A percentile compares a stretch with the other conserved stretches of the same genome.
phyloP scores from a whole-genome alignment of 129 eudicot genomes.

The Flaveria brownii region DNA sequence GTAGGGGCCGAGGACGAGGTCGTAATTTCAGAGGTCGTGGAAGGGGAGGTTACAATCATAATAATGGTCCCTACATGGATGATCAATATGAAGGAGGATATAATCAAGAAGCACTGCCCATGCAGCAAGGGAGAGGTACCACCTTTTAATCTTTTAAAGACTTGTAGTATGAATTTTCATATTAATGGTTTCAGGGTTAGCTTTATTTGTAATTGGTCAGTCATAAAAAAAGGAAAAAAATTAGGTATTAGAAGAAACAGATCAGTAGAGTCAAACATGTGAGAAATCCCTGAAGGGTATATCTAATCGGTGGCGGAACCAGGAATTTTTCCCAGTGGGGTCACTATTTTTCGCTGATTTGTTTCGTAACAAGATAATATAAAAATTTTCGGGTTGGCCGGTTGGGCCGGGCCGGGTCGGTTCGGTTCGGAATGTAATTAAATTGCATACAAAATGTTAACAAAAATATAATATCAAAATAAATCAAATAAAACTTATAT shows the following conservation, averaged over 20 bases:
- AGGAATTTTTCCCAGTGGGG: too few species aligned
- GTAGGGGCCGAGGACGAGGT: conserved; percentile 76
- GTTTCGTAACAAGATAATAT: too few species aligned
- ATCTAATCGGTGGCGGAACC: too few species aligned
- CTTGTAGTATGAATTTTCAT: neutral
- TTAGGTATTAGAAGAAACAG: neutral
- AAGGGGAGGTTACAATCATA: conserved; percentile 53
- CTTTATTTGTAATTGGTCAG: neutral
- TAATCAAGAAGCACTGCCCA: conserved; percentile 57
- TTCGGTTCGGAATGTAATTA: too few species aligned
- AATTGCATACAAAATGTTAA: too few species aligned
- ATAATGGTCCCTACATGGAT: conserved; percentile 56
- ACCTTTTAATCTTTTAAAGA: neutral
- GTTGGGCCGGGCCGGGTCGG: too few species aligned
- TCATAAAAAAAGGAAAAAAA: neutral
- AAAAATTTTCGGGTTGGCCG: too few species aligned
- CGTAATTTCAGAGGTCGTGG: conserved; percentile 79
- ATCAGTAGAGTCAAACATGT: neutral
- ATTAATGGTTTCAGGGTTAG: conserved; percentile 2
- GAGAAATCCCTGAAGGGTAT: neutral
- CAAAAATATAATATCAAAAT: too few species aligned
- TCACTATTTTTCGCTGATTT: too few species aligned
- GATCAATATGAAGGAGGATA: conserved; percentile 64
- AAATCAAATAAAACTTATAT: too few species aligned
- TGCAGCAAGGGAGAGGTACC: conserved; percentile 41